Evolutionary conservation across 2,329 filamentous ascomycete species (phyloP), one percentile per base, ranked within the genome.

Genomic region (Aspergillus jensenii): DNA sequence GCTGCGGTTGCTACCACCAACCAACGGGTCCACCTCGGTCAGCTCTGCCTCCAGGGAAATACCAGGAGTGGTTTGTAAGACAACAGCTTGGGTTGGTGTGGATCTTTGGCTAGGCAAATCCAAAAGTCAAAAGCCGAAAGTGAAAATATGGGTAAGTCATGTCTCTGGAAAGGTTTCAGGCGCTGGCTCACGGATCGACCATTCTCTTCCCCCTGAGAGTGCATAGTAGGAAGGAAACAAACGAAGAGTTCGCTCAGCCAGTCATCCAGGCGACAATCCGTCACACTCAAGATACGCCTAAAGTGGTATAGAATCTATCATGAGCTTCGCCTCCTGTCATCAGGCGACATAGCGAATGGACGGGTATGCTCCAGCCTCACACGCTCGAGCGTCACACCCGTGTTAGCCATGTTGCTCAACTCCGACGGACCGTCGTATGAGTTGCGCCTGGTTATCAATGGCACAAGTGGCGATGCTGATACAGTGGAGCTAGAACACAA

Each of bases 1-100:
- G 55, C 58, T 63, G 64, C 68, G 65, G 66, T 56, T 47, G 54
- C 59, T 47, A 51, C 61, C 66, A 51, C 61, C 66, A 65, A 60
- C 51, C 51, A 62, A 65, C 61, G 61, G 67, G 62, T 63, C 62
- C 51, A 59, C 61, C 58, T 62, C 47, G 52, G 35, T 53, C 59
- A 56, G 57, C 56, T 52, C 58, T 52, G 61, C 48, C 51, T 31
- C 50, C 49, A 58, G 55, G 55, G 52, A 54, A 47, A 58, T 53
- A 48, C 40, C 44, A 55, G 49, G 45, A 51, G 49, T 19, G 11
- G 31, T 51, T 41, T 60, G 59, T 57, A 56, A 56, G 51, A 55
- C 49, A 56, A 56, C 58, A 59, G 46, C 45, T 41, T 59, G 39
- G 43, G 19, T 52, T 59, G 47, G 40, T 33, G 54, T 59, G 57